These are phyloP conservation scores for Vinca major DNA, from an alignment of 305 asterid species.

Conservation along the genomic window DNA sequence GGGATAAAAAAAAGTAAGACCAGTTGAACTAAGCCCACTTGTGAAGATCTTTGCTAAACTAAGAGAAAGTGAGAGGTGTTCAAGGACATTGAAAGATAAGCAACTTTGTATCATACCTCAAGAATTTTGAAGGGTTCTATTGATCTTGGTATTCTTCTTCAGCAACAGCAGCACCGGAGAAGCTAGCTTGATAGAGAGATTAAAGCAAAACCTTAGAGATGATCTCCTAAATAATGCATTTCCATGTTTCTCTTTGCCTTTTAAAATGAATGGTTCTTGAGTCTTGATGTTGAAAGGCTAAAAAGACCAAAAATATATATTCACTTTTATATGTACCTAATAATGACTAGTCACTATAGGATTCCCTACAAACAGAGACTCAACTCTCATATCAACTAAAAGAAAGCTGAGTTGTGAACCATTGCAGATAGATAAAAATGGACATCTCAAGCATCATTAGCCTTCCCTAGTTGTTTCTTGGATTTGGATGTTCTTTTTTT, in stretches of 20 bases:
- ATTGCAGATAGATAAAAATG: no score
- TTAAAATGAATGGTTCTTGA: not conserved
- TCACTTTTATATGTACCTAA: conserved; percentile 4
- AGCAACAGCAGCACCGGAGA: conserved; percentile 7
- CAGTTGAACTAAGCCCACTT: no score
- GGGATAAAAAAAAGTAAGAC: no score
- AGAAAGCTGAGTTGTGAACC: no score
- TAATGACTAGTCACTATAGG: not conserved
- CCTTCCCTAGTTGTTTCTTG: no score
- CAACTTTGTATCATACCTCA: conserved; percentile 12
- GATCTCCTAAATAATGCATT: conserved; percentile 5
- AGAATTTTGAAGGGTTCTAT: not conserved
- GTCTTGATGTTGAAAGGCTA: conserved; percentile 10
- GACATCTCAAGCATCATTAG: no score
- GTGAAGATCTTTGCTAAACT: not conserved
- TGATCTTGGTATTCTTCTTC: conserved; percentile 6
- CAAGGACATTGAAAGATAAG: not conserved
- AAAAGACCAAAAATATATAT: not conserved
- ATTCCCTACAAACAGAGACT: not conserved
- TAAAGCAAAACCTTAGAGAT: conserved; percentile 10
- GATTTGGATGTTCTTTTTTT: no score
- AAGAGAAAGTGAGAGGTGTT: not conserved
- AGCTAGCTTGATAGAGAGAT: not conserved
- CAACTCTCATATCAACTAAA: not conserved
- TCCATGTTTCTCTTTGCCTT: conserved; percentile 5